Base-by-base conservation (phyloP, 1,284 basidiomycete species). In the Spongiforma sp. region DNA sequence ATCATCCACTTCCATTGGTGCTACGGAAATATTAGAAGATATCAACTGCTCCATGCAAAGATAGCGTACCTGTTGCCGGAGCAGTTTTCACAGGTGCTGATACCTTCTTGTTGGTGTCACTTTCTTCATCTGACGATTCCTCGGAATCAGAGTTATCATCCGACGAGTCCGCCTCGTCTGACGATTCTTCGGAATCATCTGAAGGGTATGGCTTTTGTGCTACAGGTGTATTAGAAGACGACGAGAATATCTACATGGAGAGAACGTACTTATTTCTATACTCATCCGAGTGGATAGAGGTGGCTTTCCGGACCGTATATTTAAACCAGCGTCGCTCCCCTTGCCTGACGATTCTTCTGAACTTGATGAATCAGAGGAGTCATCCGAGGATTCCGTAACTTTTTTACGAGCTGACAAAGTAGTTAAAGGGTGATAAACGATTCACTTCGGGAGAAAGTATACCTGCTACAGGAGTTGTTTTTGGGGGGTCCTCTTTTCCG, bases 41-140 rank as follows among this genome's bases (percentile, higher is more conserved):
- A n/a, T 37, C 17, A 10, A 17, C 36, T 37, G 39, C 57, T 12
- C 21, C 11, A 12, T 4, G 53, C 17, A 24, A 24, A 24, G 21
- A 59, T 60, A 24, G 19, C 5, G 28, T 15, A 72, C 68, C 50
- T 28, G 59, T 52, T 5, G 34, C 1, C 15, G 55, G 61, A 19
- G 60, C 64, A 43, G 54, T 7, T 10, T 57, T 53, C 3, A 41
- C 4, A 12, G 61, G 7, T n/a, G 12, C n/a, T 41, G 26, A 61
- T 37, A 66, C 19, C 30, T 60, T n/a, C 14, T 67, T 14, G 10
- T 36, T 34, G 24, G 15, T 17, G 32, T 58, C 41, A 10, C 57
- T 26, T 14, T 58, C 57, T 24, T 65, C 66, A 24, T 59, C 64
- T 1, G 73, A 68, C 2, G 71, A 63, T 17, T 73, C 67, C 39